Conservation (phyloP, 2,329 filamentous ascomycete species). For the Hymenoscyphus albidus region DNA sequence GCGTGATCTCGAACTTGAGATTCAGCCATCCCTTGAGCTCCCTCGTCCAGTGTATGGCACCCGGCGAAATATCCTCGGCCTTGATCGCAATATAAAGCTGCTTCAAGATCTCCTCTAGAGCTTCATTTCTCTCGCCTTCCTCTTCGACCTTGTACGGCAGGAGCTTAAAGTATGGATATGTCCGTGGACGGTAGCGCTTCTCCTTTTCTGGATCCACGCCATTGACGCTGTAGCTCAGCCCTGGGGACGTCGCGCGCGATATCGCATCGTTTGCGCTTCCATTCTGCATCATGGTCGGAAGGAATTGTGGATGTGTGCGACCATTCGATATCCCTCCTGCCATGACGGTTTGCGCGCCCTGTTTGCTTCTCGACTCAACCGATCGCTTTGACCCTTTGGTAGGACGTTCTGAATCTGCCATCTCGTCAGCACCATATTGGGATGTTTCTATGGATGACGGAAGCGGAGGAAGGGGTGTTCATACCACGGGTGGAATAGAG, state of each 20-base stretch:
- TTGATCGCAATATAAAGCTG: slow-evolving; percentile 89
- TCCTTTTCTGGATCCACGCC: slow-evolving; percentile 50
- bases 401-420: slow-evolving; percentile 13
- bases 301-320: slow-evolving; percentile 29
- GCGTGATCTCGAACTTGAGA: slow-evolving; percentile 94
- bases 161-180: slow-evolving; percentile 87
- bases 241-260: slow-evolving; percentile 83
- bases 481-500: background rate
- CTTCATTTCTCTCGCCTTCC: slow-evolving; percentile 70
- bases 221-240: slow-evolving; percentile 51
- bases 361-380: slow-evolving; percentile 8
- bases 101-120: slow-evolving; percentile 83
- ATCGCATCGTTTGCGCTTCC: slow-evolving; percentile 55
- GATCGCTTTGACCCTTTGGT: slow-evolving; percentile 17
- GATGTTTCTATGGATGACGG: background rate
- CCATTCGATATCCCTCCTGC: slow-evolving; percentile 29
- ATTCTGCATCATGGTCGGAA: slow-evolving; percentile 29
- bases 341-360: slow-evolving; percentile 22
- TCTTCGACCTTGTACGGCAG: slow-evolving; percentile 87
- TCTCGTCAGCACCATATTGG: slow-evolving; percentile 16
- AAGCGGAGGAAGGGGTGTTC: background rate
- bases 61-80: slow-evolving; percentile 89
- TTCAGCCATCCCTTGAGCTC: slow-evolving; percentile 94
- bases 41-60: slow-evolving; percentile 93
- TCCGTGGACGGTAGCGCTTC: slow-evolving; percentile 73